phyloP scores from a whole-genome alignment of 805 yeast genomes.

The Myxozyma kluyveri region DNA sequence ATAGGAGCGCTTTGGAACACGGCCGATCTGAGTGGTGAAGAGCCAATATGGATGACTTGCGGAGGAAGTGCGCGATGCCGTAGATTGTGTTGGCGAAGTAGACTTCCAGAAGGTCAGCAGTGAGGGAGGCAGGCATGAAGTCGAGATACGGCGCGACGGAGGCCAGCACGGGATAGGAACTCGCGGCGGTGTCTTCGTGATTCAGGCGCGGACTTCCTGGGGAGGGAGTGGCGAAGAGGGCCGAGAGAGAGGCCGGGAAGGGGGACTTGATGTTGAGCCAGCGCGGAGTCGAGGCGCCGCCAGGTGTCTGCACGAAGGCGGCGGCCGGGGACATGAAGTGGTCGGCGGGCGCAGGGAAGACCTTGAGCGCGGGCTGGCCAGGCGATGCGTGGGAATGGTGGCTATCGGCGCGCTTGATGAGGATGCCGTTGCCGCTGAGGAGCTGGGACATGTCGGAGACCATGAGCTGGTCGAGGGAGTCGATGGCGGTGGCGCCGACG shows the following conservation, averaged over 20 bases:
- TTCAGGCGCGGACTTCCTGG: conserved; percentile 14
- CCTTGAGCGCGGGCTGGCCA: no score
- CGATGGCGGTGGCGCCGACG: conserved; percentile 6
- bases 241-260: conserved; percentile 18
- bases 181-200: conserved; percentile 1
- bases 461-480: conserved; percentile 17
- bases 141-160: conserved; percentile 31
- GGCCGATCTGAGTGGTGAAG: conserved; percentile 24
- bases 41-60: conserved; percentile 33
- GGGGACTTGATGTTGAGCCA: conserved; percentile 21
- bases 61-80: conserved; percentile 34
- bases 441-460: conserved; percentile 17
- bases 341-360: conserved; percentile 3
- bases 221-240: conserved; percentile 18
- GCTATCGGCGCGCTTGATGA: conserved; percentile 5
- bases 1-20: conserved; percentile 32
- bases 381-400: conserved; percentile 8
- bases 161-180: conserved; percentile 31
- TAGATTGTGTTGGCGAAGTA: conserved; percentile 36
- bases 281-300: conserved; percentile 18
- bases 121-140: conserved; percentile 31
- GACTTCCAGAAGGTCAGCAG: conserved; percentile 35
- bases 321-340: conserved; percentile 7
- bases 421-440: conserved; percentile 6
- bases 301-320: conserved; percentile 15